These are phyloP conservation scores for Jaltomata sinuosa DNA, from an alignment of 257 asterid species.

Conservation along the genomic window DNA sequence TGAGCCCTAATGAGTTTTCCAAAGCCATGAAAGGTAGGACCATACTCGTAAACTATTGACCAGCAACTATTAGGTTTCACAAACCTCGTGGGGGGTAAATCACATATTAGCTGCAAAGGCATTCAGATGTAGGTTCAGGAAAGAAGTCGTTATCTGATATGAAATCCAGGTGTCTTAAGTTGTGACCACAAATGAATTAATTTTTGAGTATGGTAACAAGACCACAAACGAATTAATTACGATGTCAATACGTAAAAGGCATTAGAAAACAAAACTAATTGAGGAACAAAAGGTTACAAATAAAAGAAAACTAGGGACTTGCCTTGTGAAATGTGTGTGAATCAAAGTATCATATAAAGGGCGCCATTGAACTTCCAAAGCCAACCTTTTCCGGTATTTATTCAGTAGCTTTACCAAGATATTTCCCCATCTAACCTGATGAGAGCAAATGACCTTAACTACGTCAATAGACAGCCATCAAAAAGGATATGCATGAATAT, in stretches of 20 bases:
- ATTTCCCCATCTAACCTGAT: slow-evolving; percentile 96
- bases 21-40: background rate
- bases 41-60: background rate
- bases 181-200: background rate
- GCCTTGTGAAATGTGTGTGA: slow-evolving; percentile 88
- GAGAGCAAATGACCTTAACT: slow-evolving; percentile 14
- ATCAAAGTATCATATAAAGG: slow-evolving; percentile 74
- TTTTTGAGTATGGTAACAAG: background rate
- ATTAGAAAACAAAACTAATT: slow-evolving; percentile 3
- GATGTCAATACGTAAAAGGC: background rate
- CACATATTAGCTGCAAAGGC: background rate
- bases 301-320: slow-evolving; percentile 6
- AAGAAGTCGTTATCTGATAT: background rate
- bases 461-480: background rate
- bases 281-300: background rate
- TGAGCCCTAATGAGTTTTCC: background rate
- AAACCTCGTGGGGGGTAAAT: background rate
- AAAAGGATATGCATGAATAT: background rate
- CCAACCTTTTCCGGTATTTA: slow-evolving; percentile 71
- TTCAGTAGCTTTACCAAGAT: slow-evolving; percentile 72
- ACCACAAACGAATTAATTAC: background rate
- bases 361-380: slow-evolving; percentile 79
- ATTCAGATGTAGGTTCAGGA: background rate
- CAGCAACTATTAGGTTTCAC: background rate
- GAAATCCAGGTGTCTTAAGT: background rate